Evolutionary conservation across 352 stramenopile genomes (phyloP), one percentile per base, ranked within the genome.

Genomic region (Pythium volutum): DNA sequence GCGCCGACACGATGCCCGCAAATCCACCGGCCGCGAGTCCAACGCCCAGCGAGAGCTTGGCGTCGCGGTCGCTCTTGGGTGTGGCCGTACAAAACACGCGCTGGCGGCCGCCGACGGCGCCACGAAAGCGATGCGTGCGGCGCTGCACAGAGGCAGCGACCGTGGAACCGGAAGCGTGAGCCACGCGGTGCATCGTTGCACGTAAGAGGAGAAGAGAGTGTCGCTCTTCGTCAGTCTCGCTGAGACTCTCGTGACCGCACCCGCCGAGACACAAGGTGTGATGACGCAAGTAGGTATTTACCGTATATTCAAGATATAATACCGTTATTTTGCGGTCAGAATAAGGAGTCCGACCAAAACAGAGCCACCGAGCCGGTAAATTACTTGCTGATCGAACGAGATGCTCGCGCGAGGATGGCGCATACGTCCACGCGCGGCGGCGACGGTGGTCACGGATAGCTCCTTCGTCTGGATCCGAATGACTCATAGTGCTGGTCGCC

Each of bases 1-100:
- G 72, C 5, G 80, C 85, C 22, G 85, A 95, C 23, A 95, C 60
- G 12, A 89, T 59, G 54, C 85, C 85, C 11, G 85, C 85, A 22
- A 90, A 56, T 43, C 77, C 75, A 11, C 84, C 84, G 59, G 71
- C 60, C 22, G 74, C 64, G 46, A 88, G 26, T 25, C 77, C 81
- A 6, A 87, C 60, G 22, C 56, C 55, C 27, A 87, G 69, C 34
- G 79, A 68, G 25, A 91, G 56, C 57, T 70, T 84, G 46, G 68
- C 54, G 54, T 67, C 74, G 53, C 72, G 62, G 26, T 58, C 65
- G 31, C 70, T 64, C 47, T 81, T 84, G 4, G 71, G 67, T 42
- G 55, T 31, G 20, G 73, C 66, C 10, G 76, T 78, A 68, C 77
- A 84, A 62, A 87, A 73, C 51, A 87, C 74, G 59, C 74, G 60